Conservation (phyloP, 2,329 filamentous ascomycete genomes). For the Diatrype stigma region DNA sequence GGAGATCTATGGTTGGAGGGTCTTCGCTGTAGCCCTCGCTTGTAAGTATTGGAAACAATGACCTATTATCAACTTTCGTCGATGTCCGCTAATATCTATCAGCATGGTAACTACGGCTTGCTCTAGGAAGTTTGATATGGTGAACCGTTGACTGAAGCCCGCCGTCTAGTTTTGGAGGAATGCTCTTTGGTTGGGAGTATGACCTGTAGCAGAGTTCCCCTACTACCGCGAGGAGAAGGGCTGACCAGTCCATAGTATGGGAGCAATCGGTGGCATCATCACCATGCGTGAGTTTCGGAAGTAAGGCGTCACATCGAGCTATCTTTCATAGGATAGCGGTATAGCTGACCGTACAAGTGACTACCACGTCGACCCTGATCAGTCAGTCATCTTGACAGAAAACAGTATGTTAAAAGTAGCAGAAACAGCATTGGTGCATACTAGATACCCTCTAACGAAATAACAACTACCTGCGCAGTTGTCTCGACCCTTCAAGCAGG, state of each 20-base stretch:
- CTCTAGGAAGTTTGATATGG: not conserved
- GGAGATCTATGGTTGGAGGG: constrained; percentile 67
- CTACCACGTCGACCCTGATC: constrained; percentile 39
- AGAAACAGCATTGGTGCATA: not conserved
- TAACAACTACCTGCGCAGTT: constrained; percentile 25
- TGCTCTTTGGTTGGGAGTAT: constrained; percentile 43
- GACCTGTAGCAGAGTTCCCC: not conserved
- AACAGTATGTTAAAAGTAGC: constrained; percentile 35
- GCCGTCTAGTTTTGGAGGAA: constrained; percentile 54
- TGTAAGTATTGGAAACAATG: constrained; percentile 24
- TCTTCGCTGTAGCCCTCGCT: constrained; percentile 59
- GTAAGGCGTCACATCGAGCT: constrained; percentile 28
- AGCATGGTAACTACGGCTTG: constrained; percentile 2
- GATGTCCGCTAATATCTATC: not conserved
- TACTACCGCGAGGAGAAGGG: not conserved
- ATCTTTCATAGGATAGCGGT: constrained; percentile 2
- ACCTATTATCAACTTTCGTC: not conserved
- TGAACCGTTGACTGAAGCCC: constrained; percentile 33
- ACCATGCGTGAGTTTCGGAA: constrained; percentile 54
- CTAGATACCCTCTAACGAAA: not conserved
- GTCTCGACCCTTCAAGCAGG: constrained; percentile 69
- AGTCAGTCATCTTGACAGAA: constrained; percentile 45
- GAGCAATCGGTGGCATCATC: constrained; percentile 64
- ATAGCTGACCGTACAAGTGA: constrained; percentile 30
- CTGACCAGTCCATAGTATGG: constrained; percentile 50